These are phyloP conservation scores for Xylaria cubensis DNA, from an alignment of 495 filamentous ascomycete species.

Conservation along the genomic window DNA sequence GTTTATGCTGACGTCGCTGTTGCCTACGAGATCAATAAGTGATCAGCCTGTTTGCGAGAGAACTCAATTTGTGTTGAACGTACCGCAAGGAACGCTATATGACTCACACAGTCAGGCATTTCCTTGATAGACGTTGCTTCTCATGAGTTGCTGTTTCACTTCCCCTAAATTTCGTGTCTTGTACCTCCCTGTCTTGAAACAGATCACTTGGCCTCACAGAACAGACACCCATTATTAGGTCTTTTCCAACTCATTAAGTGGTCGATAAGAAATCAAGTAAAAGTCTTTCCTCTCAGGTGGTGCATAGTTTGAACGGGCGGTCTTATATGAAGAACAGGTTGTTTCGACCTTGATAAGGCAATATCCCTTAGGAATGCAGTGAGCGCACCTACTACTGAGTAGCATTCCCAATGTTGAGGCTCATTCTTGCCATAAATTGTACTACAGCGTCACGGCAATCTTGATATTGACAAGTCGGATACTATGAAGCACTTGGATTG, in stretches of 20 bases:
- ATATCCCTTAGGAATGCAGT: constrained; percentile 14
- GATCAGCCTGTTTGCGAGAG: not conserved
- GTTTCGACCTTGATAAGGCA: not conserved
- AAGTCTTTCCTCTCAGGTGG: constrained; percentile 9
- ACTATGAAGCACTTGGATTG: not conserved
- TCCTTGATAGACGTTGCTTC: not conserved
- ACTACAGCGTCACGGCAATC: not conserved
- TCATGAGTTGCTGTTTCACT: constrained; percentile 7
- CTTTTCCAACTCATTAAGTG: not conserved
- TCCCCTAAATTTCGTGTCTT: not conserved
- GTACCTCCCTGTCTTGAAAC: constrained; percentile 7
- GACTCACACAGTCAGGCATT: constrained; percentile 22
- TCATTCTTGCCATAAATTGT: constrained; percentile 16
- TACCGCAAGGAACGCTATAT: constrained; percentile 22
- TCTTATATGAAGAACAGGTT: not conserved
- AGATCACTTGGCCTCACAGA: not conserved
- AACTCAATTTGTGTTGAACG: constrained; percentile 10
- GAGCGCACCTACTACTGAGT: not conserved
- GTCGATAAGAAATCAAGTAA: constrained; percentile 27
- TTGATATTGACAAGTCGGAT: not conserved
- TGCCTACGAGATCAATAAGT: not conserved
- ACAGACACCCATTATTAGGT: constrained; percentile 29
- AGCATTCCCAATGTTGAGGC: constrained; percentile 4
- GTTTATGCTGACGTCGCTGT: constrained; percentile 4
- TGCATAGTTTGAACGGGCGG: not conserved